Conservation (phyloP, 768 basidiomycete species). For the Boletus sp. region DNA sequence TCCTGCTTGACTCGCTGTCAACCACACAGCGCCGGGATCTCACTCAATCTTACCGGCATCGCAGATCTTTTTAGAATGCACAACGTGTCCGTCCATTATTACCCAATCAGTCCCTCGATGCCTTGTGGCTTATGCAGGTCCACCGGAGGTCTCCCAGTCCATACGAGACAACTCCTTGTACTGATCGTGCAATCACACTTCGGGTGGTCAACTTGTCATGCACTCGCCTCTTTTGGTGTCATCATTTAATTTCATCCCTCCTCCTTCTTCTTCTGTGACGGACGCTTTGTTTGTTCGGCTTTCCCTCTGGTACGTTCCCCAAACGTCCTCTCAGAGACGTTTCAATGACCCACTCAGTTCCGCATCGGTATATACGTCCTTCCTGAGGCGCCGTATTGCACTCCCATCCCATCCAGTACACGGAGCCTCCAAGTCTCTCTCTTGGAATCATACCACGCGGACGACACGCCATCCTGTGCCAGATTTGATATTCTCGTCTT, state of each 20-base stretch:
- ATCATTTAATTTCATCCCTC: constrained; percentile 31
- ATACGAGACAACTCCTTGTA: constrained; percentile 21
- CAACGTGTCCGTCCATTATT: constrained; percentile 23
- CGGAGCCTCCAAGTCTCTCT: constrained; percentile 16
- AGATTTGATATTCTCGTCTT: constrained; percentile 32
- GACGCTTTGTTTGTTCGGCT: constrained; percentile 27
- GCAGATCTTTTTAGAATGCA: constrained; percentile 16
- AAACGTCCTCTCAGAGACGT: constrained; percentile 24
- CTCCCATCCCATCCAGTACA: constrained; percentile 21
- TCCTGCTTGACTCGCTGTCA: constrained; percentile 12
- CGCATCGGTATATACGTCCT: constrained; percentile 31
- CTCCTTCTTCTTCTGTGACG: constrained; percentile 32
- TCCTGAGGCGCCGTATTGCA: constrained; percentile 9
- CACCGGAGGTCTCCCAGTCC: constrained; percentile 20
- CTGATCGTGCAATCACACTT: constrained; percentile 26
- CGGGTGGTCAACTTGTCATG: constrained; percentile 23
- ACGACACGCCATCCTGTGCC: constrained; percentile 32
- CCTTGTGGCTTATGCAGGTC: constrained; percentile 17
- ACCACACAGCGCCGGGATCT: constrained; percentile 20
- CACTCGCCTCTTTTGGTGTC: constrained; percentile 28
- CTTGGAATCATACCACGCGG: constrained; percentile 26
- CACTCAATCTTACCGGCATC: constrained; percentile 15
- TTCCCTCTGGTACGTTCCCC: constrained; percentile 25
- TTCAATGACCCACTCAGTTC: constrained; percentile 30
- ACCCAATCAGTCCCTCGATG: constrained; percentile 18